A percentile compares a stretch with the other conserved stretches of the same genome.
phyloP scores from a whole-genome alignment of 164 flowering plant genomes.

The Aristolochia californica region DNA sequence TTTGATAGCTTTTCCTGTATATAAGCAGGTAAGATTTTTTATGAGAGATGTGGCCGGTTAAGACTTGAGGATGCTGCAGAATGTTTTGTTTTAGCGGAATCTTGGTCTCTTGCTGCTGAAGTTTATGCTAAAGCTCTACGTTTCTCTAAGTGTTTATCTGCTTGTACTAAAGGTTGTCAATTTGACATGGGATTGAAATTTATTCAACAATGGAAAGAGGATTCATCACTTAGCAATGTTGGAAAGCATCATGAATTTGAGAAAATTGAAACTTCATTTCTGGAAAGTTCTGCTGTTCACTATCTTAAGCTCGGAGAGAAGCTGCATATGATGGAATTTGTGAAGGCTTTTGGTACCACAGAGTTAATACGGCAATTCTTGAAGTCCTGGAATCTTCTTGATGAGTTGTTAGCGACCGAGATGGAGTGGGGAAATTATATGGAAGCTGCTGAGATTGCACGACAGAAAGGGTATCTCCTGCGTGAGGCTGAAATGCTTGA shows the following conservation, averaged over 20 bases:
- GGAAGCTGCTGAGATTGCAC: conserved; percentile 46
- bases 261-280: conserved; percentile 27
- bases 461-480: conserved; percentile 29
- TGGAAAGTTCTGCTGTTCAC: conserved; percentile 38
- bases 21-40: conserved; percentile 25
- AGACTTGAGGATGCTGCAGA: conserved; percentile 42
- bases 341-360: conserved; percentile 27
- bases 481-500: conserved; percentile 44
- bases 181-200: conserved; percentile 40
- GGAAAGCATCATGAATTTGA: conserved; percentile 13
- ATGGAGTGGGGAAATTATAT: conserved; percentile 38
- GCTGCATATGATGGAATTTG: conserved; percentile 35
- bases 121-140: conserved; percentile 32
- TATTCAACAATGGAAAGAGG: conserved; percentile 35
- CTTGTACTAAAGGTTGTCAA: conserved; percentile 29
- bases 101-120: conserved; percentile 37
- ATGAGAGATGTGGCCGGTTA: conserved; percentile 33
- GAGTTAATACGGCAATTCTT: conserved; percentile 25
- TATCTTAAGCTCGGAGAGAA: conserved; percentile 26
- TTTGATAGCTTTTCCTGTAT: too few relatives aligned
- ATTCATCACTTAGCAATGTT: conserved; percentile 2
- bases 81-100: conserved; percentile 32
- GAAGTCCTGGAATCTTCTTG: conserved; percentile 23
- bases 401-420: conserved; percentile 45
- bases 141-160: conserved; percentile 31